Evolutionary conservation across 768 basidiomycete species (phyloP), one percentile per base, ranked within the genome.

Genomic region (Trametes cingulata): DNA sequence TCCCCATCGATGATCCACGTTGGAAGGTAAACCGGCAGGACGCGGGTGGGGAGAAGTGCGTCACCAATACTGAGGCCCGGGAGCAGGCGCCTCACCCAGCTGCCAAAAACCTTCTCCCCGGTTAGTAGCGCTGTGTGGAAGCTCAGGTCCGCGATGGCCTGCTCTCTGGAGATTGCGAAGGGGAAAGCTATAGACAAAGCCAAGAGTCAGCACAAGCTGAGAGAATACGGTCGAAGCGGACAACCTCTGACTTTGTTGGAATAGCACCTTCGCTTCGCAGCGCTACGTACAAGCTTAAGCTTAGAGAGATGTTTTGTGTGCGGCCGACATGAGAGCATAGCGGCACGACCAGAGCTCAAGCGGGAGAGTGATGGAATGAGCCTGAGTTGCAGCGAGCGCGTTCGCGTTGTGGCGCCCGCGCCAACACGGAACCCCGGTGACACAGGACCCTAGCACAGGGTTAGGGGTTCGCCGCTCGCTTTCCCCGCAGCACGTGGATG

Each of bases 1-100:
- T 85, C 82, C 9, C 77, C 82, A 63, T 84, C 82, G 29, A 87
- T 71, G 29, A 84, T 74, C 87, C 87, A 89, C 12, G 77, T 79
- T 3, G 87, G 87, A 52, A 85, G 81, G 67, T 87, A 89, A 2
- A 85, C 71, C 7, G 85, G 79, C 46, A 77, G 72, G 24, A 84
- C 75, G 22, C 76, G 78, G 13, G 72, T 68, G 22, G 86, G 85
- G 48, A 66, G 76, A 4, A 80, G 60, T 49, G 76, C 72, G 41
- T 73, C 69, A n/a, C n/a, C n/a, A 61, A 76, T 74, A 5, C 76
- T 76, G 29, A 76, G 67, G 22, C 65, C 68, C 2, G 79, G 77
- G 27, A 84, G 63, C 51, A 71, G 69, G 27, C 73, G 73, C 17
- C 77, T 75, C 39, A 77, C 67, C 1, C 69, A 62, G 0, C 72